Evolutionary conservation across 345 rosid species (phyloP).

Genomic region (Murraya paniculata): DNA sequence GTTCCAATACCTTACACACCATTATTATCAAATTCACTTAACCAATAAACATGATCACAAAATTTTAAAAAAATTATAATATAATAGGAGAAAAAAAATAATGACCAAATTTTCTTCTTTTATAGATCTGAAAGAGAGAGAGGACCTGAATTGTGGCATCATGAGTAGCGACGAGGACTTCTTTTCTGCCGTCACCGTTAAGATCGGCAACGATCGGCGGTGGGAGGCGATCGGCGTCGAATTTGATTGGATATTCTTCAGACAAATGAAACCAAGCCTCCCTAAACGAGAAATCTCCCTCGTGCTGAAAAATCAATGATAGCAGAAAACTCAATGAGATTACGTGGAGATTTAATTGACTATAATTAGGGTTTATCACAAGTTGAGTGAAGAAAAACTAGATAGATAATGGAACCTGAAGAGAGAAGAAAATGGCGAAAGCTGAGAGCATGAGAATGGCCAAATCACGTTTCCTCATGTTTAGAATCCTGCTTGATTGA

Average conservation of each 20-base stretch:
- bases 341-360: not conserved
- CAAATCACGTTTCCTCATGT: slow-evolving; percentile 96
- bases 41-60: not conserved
- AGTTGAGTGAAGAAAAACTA: not conserved
- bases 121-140: not conserved
- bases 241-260: slow-evolving; percentile 84
- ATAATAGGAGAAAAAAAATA: not conserved
- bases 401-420: slow-evolving; percentile 56
- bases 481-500: not conserved
- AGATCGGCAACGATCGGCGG: slow-evolving; percentile 91
- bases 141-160: slow-evolving; percentile 93
- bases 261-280: slow-evolving; percentile 91
- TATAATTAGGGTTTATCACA: slow-evolving; percentile 17
- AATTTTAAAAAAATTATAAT: no score
- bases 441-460: slow-evolving; percentile 95
- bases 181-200: slow-evolving; percentile 91
- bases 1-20: slow-evolving; percentile 68
- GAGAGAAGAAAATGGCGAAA: slow-evolving; percentile 97
- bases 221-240: slow-evolving; percentile 89
- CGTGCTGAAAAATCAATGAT: slow-evolving; percentile 50
- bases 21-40: slow-evolving; percentile 2
- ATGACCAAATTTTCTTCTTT: not conserved
- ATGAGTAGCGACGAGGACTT: slow-evolving; percentile 84
- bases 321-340: not conserved
- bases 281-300: slow-evolving; percentile 92